Conservation (phyloP, 352 stramenopile species). For the Phytophthora rubi region DNA sequence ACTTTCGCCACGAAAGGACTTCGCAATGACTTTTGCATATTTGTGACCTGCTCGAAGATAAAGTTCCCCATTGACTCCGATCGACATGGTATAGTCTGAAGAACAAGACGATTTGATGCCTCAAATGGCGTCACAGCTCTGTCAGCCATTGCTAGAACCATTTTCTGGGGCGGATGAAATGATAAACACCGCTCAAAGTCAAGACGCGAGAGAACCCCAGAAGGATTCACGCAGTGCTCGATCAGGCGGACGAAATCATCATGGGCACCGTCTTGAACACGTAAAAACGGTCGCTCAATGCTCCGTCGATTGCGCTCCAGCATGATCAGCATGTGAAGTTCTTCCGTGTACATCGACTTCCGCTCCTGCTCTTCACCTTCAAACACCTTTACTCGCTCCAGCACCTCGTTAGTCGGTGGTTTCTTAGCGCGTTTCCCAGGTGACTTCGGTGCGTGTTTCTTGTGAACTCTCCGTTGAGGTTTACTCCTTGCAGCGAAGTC, state of each 20-base stretch:
- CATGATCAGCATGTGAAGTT: slow-evolving; percentile 53
- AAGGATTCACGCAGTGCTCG: slow-evolving; percentile 57
- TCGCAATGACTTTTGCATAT: slow-evolving; percentile 41
- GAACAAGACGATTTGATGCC: slow-evolving; percentile 32
- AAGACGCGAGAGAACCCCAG: slow-evolving; percentile 52
- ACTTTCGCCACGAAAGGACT: slow-evolving; percentile 51
- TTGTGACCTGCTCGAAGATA: slow-evolving; percentile 42
- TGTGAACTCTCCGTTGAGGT: slow-evolving; percentile 21
- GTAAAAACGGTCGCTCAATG: slow-evolving; percentile 52
- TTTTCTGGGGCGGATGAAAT: slow-evolving; percentile 42
- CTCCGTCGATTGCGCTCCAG: slow-evolving; percentile 50
- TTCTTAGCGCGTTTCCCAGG: slow-evolving; percentile 13
- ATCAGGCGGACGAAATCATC: slow-evolving; percentile 60
- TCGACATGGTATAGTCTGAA: slow-evolving; percentile 59
- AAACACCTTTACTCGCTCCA: slow-evolving; percentile 42
- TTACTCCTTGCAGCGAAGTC: slow-evolving; percentile 4
- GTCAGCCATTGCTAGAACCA: slow-evolving; percentile 36
- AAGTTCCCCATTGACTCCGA: slow-evolving; percentile 47
- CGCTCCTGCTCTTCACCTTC: slow-evolving; percentile 54
- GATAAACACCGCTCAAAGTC: slow-evolving; percentile 57
- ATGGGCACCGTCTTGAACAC: slow-evolving; percentile 53
- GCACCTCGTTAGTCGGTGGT: slow-evolving; percentile 11
- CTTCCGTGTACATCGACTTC: slow-evolving; percentile 52
- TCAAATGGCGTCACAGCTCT: slow-evolving; percentile 4
- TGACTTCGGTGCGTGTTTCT: slow-evolving; percentile 10